A percentile compares a stretch with the other conserved stretches of the same genome.
Evolutionary conservation across 1,284 basidiomycete genomes (phyloP).

Genomic region (Anthracocystis setariae): DNA sequence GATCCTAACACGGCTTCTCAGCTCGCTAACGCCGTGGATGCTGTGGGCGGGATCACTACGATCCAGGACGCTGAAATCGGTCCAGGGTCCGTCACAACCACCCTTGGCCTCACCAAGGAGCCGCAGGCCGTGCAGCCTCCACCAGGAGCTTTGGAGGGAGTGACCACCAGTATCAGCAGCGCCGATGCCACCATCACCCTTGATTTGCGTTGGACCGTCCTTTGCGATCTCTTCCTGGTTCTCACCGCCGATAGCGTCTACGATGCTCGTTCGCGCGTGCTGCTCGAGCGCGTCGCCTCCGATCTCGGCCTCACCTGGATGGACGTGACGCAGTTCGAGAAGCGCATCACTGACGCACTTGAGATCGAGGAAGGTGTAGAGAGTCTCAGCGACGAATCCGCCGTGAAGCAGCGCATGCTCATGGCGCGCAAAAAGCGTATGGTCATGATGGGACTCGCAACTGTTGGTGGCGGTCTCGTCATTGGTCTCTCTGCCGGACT

Average conservation of each 20-base stretch:
- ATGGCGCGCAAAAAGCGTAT: conserved; percentile 57
- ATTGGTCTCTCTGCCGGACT: conserved; percentile 66
- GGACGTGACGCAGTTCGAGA: conserved; percentile 68
- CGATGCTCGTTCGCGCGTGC: conserved; percentile 64
- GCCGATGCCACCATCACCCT: conserved; percentile 64
- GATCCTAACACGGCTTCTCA: conserved; percentile 65
- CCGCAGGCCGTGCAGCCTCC: conserved; percentile 57
- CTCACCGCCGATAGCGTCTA: conserved; percentile 67
- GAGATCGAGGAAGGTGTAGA: conserved; percentile 66
- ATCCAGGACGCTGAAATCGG: conserved; percentile 16
- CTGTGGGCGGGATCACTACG: conserved; percentile 10
- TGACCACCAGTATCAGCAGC: conserved; percentile 64
- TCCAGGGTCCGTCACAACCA: conserved; percentile 35
- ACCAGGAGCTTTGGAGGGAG: conserved; percentile 60
- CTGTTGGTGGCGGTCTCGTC: conserved; percentile 66
- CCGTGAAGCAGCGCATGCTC: conserved; percentile 50
- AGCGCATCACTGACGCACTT: conserved; percentile 65
- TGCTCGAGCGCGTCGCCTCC: conserved; percentile 63
- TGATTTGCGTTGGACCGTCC: conserved; percentile 66
- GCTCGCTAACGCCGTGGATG: conserved; percentile 35
- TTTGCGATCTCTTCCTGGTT: conserved; percentile 67
- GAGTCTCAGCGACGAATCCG: conserved; percentile 52
- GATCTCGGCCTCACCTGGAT: conserved; percentile 65
- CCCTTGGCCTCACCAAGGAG: conserved; percentile 53
- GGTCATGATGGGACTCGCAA: conserved; percentile 67